phyloP scores from a whole-genome alignment of 1,139 yeast species.

The Arxiozyma bovina region DNA sequence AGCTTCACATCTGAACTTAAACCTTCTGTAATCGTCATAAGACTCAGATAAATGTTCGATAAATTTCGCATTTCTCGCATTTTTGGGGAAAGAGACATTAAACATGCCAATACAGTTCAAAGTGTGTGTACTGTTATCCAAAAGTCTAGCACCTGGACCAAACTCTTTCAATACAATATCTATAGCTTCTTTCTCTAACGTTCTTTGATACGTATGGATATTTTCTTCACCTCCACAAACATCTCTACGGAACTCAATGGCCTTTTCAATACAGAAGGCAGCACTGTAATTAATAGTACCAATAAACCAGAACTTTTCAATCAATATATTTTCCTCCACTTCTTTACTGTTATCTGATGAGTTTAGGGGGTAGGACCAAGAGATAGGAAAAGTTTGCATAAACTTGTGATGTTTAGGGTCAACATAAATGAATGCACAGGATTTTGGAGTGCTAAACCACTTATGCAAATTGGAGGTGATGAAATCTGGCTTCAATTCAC shows the following conservation, averaged over 20 bases:
- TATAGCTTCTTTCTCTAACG: constrained; percentile 40
- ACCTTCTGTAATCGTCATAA: constrained; percentile 6
- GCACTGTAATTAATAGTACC: constrained; percentile 35
- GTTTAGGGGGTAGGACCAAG: constrained; percentile 25
- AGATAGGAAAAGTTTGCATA: constrained; percentile 54
- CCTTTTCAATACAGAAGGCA: constrained; percentile 33
- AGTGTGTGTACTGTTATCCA: constrained; percentile 15
- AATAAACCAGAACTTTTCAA: constrained; percentile 31
- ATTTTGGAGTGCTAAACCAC: constrained; percentile 56
- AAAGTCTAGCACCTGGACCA: constrained; percentile 12
- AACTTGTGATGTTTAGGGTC: constrained; percentile 41
- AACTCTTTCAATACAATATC: constrained; percentile 33
- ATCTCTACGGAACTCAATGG: constrained; percentile 43
- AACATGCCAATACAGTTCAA: constrained; percentile 18
- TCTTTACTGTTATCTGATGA: constrained; percentile 6
- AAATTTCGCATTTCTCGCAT: constrained; percentile 8
- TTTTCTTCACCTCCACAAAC: constrained; percentile 55
- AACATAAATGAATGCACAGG: constrained; percentile 54
- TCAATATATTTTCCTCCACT: constrained; percentile 9
- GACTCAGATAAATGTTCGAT: constrained; percentile 9
- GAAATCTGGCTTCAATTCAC: constrained; percentile 48
- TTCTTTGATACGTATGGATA: constrained; percentile 41
- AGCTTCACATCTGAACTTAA: constrained; percentile 14
- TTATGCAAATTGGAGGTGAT: constrained; percentile 59
- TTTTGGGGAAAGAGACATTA: constrained; percentile 15